Evolutionary conservation across 2,329 filamentous ascomycete genomes (phyloP), one percentile per base, ranked within the genome.

Genomic region (Dactylonectria estremocensis): DNA sequence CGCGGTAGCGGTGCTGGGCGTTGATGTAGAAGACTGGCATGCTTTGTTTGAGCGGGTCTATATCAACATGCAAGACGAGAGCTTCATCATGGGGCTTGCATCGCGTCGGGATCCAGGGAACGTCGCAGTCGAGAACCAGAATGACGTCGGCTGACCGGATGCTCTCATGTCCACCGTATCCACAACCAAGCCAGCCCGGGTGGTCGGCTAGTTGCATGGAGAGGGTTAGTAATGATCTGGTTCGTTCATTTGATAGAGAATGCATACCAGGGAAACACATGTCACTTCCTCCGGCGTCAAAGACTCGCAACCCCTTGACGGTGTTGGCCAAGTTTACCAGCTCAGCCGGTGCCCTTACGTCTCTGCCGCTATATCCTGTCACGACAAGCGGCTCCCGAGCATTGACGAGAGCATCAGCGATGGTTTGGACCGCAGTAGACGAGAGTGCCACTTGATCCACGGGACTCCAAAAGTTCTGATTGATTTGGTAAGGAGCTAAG

Each of bases 101-200:
- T 16, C 90, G 89, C 0, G 94, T 97, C n/a, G 92, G 91, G 62
- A 98, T 95, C 94, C 95, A 98, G 0, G 95, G 95, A 0, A 97
- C 94, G 77, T 98, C 95, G 71, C 94, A 96, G 80, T 98, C 93
- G 31, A 97, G 77, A 2, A 97, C 91, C 1, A 98, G 73, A 67
- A 98, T 97, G 11, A 94, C 89, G 78, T 97, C 95, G 0, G 95
- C 94, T 0, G 89, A 89, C 65, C 86, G 87, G 77, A 97, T 93
- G 46, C 86, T 85, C 2, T 93, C 89, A 58, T 97, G 92, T 3
- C 88, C 86, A 3, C 94, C 94, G 74, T 91, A 97, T 49, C 90
- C 87, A 58, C 96, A 79, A 2, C 95, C 92, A 14, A 94, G 77
- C 83, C 89, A 93, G 0, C 82, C 89, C 2, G 87, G 89, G 74